phyloP scores from a whole-genome alignment of 2,329 filamentous ascomycete species.

The Volutella citrinella region DNA sequence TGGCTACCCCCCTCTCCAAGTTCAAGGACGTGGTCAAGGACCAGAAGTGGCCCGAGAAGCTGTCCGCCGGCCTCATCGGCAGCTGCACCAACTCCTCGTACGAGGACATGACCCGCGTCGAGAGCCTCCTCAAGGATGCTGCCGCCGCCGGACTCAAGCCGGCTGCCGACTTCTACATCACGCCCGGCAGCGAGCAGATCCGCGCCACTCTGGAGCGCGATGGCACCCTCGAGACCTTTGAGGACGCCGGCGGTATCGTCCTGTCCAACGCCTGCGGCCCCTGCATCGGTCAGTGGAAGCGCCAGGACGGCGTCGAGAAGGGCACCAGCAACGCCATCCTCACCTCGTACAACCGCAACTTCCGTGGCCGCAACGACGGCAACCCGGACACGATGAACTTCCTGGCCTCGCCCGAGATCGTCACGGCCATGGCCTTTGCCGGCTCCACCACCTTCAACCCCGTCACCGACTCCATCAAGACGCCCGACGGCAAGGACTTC shows the following conservation, averaged over 20 bases:
- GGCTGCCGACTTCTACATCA: constrained; percentile 91
- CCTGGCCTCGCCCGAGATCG: constrained; percentile 91
- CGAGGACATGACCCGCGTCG: constrained; percentile 90
- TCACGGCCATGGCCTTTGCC: constrained; percentile 93
- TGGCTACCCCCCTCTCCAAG: constrained; percentile 96
- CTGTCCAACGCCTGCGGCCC: constrained; percentile 93
- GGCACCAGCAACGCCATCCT: constrained; percentile 91
- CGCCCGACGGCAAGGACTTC: constrained; percentile 78
- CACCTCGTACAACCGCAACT: constrained; percentile 98
- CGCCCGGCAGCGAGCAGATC: constrained; percentile 95
- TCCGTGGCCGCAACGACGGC: constrained; percentile 93
- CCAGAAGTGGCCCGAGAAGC: constrained; percentile 93
- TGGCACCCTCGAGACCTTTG: constrained; percentile 88
- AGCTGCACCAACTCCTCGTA: constrained; percentile 93
- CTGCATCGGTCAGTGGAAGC: constrained; percentile 93
- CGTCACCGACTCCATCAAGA: constrained; percentile 78
- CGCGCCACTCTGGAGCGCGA: constrained; percentile 89
- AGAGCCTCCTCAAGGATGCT: constrained; percentile 78
- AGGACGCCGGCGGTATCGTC: constrained; percentile 93
- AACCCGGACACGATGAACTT: constrained; percentile 99
- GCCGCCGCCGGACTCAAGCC: constrained; percentile 90
- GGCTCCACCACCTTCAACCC: constrained; percentile 95
- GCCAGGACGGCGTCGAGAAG: constrained; percentile 80
- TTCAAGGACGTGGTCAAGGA: constrained; percentile 92
- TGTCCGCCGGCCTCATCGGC: constrained; percentile 95